Conservation (phyloP, 2,329 filamentous ascomycete species). For the Claviceps arundinis region DNA sequence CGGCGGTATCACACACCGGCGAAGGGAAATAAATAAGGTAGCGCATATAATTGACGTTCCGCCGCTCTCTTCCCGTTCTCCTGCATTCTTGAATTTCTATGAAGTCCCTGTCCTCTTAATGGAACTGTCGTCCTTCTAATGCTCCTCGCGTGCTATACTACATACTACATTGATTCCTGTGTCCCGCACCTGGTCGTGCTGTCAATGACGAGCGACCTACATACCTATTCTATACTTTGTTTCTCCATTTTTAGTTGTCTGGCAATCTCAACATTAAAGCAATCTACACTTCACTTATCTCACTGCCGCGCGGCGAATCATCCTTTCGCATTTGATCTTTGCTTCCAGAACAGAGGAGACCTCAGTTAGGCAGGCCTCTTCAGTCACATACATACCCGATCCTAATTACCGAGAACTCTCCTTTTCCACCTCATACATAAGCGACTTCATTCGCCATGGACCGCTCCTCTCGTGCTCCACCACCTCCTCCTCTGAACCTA, state of each 20-base stretch:
- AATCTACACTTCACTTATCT: no score
- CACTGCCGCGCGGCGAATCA: no score
- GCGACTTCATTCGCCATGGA: slow-evolving; percentile 1
- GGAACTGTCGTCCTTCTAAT: no score
- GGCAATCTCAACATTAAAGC: no score
- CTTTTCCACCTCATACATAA: no score
- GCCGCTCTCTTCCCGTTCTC: neutral
- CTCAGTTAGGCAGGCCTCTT: no score
- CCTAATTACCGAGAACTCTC: no score
- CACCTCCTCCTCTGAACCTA: slow-evolving; percentile 8
- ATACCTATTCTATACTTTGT: neutral
- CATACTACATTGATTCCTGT: neutral
- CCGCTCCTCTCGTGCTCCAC: slow-evolving; percentile 4
- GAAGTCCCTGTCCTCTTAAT: no score
- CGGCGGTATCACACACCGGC: neutral
- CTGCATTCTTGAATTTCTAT: neutral
- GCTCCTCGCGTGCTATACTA: no score
- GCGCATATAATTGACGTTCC: neutral
- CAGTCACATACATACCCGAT: no score
- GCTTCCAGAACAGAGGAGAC: no score
- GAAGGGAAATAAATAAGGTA: neutral
- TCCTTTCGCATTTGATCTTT: no score
- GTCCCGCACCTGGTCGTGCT: neutral
- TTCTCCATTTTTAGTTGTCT: neutral
- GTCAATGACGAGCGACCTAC: neutral